A percentile compares a stretch with the other conserved stretches of the same genome.
Conservation (phyloP, 225 moss, liverwort and hornwort species). For the Marchantia paleacea region DNA sequence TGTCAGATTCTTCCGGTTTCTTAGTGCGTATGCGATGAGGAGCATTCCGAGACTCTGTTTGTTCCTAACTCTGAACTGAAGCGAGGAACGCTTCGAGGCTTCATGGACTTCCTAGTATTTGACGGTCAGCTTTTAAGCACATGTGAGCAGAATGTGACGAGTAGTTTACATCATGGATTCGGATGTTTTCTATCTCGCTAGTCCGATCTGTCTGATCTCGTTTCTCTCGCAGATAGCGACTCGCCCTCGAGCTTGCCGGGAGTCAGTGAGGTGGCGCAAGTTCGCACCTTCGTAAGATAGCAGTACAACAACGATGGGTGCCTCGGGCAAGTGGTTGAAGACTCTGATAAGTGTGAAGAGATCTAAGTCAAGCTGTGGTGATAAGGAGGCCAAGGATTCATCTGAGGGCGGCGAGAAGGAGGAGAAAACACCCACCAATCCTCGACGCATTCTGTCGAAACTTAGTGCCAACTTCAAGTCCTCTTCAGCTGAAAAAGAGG, state of each 20-base stretch:
- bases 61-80: not conserved
- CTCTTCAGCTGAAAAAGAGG: conserved; percentile 25
- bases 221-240: not conserved
- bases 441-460: conserved; percentile 33
- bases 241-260: not conserved
- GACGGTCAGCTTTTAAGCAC: not conserved
- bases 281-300: not conserved
- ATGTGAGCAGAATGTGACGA: not conserved
- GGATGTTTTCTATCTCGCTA: not conserved
- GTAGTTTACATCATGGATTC: not conserved
- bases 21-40: not conserved
- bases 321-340: conserved; percentile 45
- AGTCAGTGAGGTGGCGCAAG: not conserved
- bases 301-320: conserved; percentile 34
- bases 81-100: not conserved
- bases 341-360: conserved; percentile 42
- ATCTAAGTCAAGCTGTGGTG: conserved; percentile 20
- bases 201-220: not conserved
- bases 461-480: conserved; percentile 44
- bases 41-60: not conserved
- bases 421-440: conserved; percentile 21
- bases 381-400: conserved; percentile 16
- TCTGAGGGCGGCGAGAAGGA: conserved; percentile 22
- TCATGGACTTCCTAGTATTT: not conserved
- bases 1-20: not conserved